Percentiles rank a stretch among this genome's conserved stretches.
phyloP scores from a whole-genome alignment of 768 basidiomycete species.

The Erythrobasidium yunnanense region DNA sequence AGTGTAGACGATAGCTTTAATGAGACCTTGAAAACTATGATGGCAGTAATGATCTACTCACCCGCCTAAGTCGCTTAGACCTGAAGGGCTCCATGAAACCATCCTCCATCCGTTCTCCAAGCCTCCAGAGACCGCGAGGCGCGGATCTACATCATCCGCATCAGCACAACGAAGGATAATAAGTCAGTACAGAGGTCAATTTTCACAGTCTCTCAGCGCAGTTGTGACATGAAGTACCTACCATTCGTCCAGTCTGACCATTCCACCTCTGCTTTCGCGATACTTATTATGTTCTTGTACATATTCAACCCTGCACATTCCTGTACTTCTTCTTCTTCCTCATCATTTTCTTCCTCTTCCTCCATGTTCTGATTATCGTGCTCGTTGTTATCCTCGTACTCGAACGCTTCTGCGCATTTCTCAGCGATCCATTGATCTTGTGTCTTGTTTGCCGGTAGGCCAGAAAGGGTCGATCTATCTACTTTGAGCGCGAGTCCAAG shows the following conservation, averaged over 20 bases:
- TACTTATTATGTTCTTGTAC: background rate
- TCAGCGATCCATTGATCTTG: conserved; percentile 10
- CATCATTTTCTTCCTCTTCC: too few species aligned
- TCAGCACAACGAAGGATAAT: too few species aligned
- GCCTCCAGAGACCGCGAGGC: background rate
- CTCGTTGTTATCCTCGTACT: background rate
- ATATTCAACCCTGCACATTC: conserved; percentile 10
- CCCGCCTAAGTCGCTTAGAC: conserved; percentile 6
- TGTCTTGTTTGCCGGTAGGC: conserved; percentile 13
- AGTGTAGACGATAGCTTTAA: background rate
- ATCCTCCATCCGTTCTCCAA: conserved; percentile 21
- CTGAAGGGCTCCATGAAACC: conserved; percentile 19
- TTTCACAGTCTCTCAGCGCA: too few species aligned
- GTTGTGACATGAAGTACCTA: background rate
- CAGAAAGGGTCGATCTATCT: conserved; percentile 14
- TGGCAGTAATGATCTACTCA: background rate
- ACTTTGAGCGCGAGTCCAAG: conserved; percentile 4
- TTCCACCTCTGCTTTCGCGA: background rate
- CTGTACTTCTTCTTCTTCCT: background rate
- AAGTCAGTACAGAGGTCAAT: too few species aligned
- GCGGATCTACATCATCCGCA: background rate
- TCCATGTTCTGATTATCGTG: too few species aligned
- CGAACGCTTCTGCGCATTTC: background rate
- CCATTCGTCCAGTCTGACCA: conserved; percentile 12
- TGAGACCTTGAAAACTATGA: background rate